Base-by-base conservation (phyloP, 2,329 filamentous ascomycete species). In the Tolypocladium amazonense region DNA sequence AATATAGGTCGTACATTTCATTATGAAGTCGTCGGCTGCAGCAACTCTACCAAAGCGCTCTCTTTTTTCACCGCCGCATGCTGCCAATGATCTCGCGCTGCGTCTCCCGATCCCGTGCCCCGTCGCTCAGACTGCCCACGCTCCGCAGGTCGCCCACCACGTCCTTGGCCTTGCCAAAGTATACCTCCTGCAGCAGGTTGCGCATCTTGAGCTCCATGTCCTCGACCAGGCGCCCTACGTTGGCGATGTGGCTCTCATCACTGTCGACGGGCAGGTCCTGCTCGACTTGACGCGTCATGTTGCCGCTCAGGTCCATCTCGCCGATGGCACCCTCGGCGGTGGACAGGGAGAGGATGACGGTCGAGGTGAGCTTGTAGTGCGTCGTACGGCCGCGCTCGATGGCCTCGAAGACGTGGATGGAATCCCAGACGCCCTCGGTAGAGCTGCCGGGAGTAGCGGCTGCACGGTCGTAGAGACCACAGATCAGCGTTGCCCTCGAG, bases 131-230 rank as follows among this genome's bases (percentile, higher is more conserved):
- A 63, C 88, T 87, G 57, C 86, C 86, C 64, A 96, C 83, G 75
- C 92, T 97, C 73, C 94, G 84, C 75, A 99, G 77, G 73, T 99
- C 93, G 59, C 93, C 94, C 4, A 99, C 93, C 3, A 99, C 92
- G 75, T 99, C 94, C 83, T 96, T 97, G 59, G 94, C 93, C 81
- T 99, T 99, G 72, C 94, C 94, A 76, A 99, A 99, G 78, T 99
- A 99, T 56, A 99, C 94, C 77, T 99, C 94, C 80, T 99, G 93
- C 73, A 99, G 79, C 75, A 97, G 75, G 75, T 99, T 99, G 65
- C 94, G 86, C 94, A 99, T 97, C 82, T 97, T 96, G 73, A 97
- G 85, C 79, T 99, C 94, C 94, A 99, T 97, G 75, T 99, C 94
- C 80, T 99, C 94, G 58, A 99, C 92, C 71, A 99, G 81, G 64